A percentile compares a stretch with the other conserved stretches of the same genome.
These are phyloP conservation scores for Baudoinia panamericana DNA, from an alignment of 495 filamentous ascomycete genomes.

Conservation along the genomic window DNA sequence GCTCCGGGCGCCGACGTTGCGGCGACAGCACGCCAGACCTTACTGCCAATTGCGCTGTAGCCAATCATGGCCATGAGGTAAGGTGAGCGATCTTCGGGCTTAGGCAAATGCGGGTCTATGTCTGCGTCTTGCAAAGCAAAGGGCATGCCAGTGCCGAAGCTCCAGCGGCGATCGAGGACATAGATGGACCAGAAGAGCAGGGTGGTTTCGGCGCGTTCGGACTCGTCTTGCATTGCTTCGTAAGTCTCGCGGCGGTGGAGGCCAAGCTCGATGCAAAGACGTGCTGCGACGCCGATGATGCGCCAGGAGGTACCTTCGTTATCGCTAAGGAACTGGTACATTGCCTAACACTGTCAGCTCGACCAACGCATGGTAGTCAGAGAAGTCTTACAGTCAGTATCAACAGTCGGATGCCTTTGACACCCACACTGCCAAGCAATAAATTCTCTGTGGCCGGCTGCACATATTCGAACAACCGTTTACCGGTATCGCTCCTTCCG, in stretches of 20 bases:
- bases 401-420: conserved; percentile 59
- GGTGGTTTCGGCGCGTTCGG: conserved; percentile 45
- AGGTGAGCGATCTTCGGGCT: conserved; percentile 55
- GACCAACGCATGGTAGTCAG: conserved; percentile 1
- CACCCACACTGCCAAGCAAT: conserved; percentile 51
- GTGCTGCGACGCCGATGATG: conserved; percentile 58
- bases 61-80: conserved; percentile 68
- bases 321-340: conserved; percentile 71
- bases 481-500: conserved; percentile 61
- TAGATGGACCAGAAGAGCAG: conserved; percentile 73
- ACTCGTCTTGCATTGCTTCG: conserved; percentile 47
- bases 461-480: conserved; percentile 55
- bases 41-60: conserved; percentile 62
- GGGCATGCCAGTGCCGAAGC: conserved; percentile 66
- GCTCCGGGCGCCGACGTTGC: conserved; percentile 29
- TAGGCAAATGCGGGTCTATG: conserved; percentile 64
- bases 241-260: conserved; percentile 64
- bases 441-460: conserved; percentile 54
- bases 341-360: conserved; percentile 40
- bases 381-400: conserved; percentile 47
- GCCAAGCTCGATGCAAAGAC: conserved; percentile 68
- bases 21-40: conserved; percentile 59
- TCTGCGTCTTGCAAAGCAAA: conserved; percentile 73
- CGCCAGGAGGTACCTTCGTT: conserved; percentile 73
- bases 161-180: conserved; percentile 68